Base-by-base conservation (phyloP, 129 eudicot species). In the Chrysanthemum makinoi region DNA sequence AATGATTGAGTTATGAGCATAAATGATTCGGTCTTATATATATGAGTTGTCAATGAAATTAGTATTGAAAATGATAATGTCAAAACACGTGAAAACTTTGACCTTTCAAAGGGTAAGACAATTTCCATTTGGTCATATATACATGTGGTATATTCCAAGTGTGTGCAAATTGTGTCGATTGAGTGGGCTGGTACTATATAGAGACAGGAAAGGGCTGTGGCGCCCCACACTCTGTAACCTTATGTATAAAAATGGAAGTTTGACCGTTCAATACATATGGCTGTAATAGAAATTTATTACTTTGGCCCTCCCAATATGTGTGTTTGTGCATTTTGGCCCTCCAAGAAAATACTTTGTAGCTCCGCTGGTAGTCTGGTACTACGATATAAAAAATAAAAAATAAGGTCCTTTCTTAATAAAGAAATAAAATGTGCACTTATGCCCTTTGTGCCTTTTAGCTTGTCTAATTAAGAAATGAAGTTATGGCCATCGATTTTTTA, bases 1-100 rank as follows among this genome's bases (percentile, higher is more conserved):
- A 59, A 65, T 65, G 59, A 24, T 53, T 72, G 26, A 69, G 49
- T 73, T 18, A 53, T 24, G 20, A 39, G 14, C 9, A 7, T 13
- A 47, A 43, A 47, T 17, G 59, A 51, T 19, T 75, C 61, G 50
- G 63, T 30, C 43, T 20, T 72, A 71, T 66, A 17, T 66, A 22
- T 12, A 44, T 2, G 15, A 14, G 60, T 39, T 52, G 64, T 59
- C 16, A 33, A 35, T 50, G 43, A 54, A n/a, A 30, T 19, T 13
- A 24, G 24, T 54, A 24, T 50, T 15, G 19, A 62, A 50, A 75
- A 62, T 7, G 48, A 26, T 65, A 69, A 79, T 79, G 87, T 83
- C 87, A 78, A 79, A 22, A 73, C 79, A 75, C 66, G 83, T 56
- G 66, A 33, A 53, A 79, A 51, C 72, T 69, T 67, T 67, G 80